Base-by-base conservation (phyloP, 2,329 filamentous ascomycete genomes). In the Colletotrichum chlorophyti region DNA sequence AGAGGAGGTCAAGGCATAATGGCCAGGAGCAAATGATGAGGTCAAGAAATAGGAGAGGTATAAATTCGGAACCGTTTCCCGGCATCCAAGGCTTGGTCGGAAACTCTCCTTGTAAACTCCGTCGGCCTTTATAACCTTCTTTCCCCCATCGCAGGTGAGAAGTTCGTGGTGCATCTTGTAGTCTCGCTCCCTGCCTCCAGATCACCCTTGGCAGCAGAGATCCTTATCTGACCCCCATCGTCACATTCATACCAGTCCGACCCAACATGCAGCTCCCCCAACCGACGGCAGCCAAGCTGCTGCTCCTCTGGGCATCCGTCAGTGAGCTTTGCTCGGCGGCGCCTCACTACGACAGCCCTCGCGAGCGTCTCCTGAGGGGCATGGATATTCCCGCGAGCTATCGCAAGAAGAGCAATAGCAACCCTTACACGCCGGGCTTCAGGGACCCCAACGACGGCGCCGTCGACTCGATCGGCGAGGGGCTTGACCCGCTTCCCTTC, bases 401-500 rank as follows among this genome's bases (percentile, higher is more conserved):
- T 60, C 69, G 68, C 50, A 75, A 72, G 54, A 68, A 63, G 48
- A 62, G 66, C 51, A 66, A 53, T 71, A 62, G 67, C 34, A 70
- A 74, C 11, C 87, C 87, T 0, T 91, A 88, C 66, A 84, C 78
- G 10, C 86, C 85, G 0, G 83, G 75, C 7, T 75, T 84, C 66
- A 78, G 76, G 46, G 87, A 91, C 64, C 84, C 85, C 1, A 81
- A 85, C 61, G 88, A 91, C 69, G 75, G 75, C 54, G 83, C 86
- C 38, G 72, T 90, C 35, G 88, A 91, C 69, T 72, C 85, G 5
- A 69, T 87, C 38, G 83, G 81, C 11, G 76, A 86, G 3, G 75
- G 80, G 10, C 75, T 89, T n/a, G 81, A 89, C 63, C 88, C 89
- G 23, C 72, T 87, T 51, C 89, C 89, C 1, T 87, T 78, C 69